Percentiles rank a stretch among this genome's conserved stretches.
Conservation (phyloP, 805 yeast genomes). For the Starmerella geochares region DNA sequence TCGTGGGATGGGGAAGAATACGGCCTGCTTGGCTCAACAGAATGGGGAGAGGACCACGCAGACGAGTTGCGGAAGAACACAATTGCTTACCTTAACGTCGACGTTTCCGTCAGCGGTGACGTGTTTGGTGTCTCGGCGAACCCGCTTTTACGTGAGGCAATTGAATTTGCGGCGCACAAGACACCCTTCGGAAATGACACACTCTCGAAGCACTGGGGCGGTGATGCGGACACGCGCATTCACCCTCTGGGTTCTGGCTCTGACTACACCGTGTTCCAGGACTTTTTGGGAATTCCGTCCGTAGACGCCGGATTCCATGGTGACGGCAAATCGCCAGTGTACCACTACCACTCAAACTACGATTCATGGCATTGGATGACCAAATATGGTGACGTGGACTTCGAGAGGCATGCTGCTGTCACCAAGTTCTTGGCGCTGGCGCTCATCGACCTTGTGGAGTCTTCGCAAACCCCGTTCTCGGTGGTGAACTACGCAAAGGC, state of each 20-base stretch:
- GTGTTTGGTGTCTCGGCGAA: conserved; percentile 44
- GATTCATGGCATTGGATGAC: conserved; percentile 67
- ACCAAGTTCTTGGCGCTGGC: conserved; percentile 46
- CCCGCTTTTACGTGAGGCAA: conserved; percentile 45
- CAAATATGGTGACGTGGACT: conserved; percentile 51
- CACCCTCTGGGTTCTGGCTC: conserved; percentile 57
- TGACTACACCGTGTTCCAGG: conserved; percentile 44
- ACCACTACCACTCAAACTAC: conserved; percentile 68
- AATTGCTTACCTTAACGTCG: conserved; percentile 60
- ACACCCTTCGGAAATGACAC: conserved; percentile 37
- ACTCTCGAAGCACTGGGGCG: conserved; percentile 33
- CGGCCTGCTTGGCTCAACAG: conserved; percentile 67
- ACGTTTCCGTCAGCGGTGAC: conserved; percentile 53
- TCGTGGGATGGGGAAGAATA: conserved; percentile 79
- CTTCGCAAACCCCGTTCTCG: conserved; percentile 39
- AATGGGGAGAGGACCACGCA: conserved; percentile 57
- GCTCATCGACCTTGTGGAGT: conserved; percentile 41
- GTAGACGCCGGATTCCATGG: conserved; percentile 49
- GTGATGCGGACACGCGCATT: conserved; percentile 32
- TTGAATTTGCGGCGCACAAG: conserved; percentile 38
- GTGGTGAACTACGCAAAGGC: conserved; percentile 36
- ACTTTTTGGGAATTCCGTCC: conserved; percentile 36
- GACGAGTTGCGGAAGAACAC: conserved; percentile 40
- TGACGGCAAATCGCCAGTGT: conserved; percentile 42
- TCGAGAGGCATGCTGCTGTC: conserved; percentile 47